These are phyloP conservation scores for Lichtheimia hyalospora DNA, from an alignment of 371 early-diverging fungal species.

Conservation along the genomic window DNA sequence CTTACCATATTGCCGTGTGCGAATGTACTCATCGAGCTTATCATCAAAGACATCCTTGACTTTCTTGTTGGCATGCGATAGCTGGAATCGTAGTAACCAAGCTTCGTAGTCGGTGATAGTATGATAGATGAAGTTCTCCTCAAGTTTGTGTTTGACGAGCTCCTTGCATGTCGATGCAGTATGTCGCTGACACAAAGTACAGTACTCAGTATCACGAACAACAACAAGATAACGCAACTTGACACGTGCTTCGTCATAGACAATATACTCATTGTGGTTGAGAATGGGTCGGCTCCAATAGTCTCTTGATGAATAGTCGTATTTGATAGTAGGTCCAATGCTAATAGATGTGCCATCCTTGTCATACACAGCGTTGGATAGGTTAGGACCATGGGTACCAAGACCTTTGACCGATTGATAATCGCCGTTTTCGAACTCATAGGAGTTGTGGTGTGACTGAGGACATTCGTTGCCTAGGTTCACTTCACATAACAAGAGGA, in stretches of 20 bases:
- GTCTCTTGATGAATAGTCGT: background rate
- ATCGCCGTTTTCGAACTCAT: background rate
- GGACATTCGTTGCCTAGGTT: constrained; percentile 49
- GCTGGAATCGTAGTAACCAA: constrained; percentile 22
- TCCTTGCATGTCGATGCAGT: too few species aligned
- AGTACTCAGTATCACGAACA: constrained; percentile 38
- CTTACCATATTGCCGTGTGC: constrained; percentile 34
- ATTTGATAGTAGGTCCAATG: constrained; percentile 31
- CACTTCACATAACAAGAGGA: constrained; percentile 60
- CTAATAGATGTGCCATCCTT: constrained; percentile 42
- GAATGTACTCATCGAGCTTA: constrained; percentile 17
- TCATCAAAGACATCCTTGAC: constrained; percentile 25
- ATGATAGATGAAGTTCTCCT: constrained; percentile 14
- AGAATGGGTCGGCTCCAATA: constrained; percentile 11
- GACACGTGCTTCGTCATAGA: constrained; percentile 53
- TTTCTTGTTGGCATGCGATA: constrained; percentile 14
- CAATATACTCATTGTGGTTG: constrained; percentile 59
- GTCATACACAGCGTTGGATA: constrained; percentile 28
- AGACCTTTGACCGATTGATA: constrained; percentile 46
- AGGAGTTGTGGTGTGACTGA: background rate
- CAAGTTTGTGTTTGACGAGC: constrained; percentile 9
- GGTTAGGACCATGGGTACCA: constrained; percentile 44
- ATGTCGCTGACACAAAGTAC: constrained; percentile 36
- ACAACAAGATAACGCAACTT: constrained; percentile 54
- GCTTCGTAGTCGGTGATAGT: constrained; percentile 29